phyloP scores from a whole-genome alignment of 83 land plant genomes.

The Isoetes engelmannii region DNA sequence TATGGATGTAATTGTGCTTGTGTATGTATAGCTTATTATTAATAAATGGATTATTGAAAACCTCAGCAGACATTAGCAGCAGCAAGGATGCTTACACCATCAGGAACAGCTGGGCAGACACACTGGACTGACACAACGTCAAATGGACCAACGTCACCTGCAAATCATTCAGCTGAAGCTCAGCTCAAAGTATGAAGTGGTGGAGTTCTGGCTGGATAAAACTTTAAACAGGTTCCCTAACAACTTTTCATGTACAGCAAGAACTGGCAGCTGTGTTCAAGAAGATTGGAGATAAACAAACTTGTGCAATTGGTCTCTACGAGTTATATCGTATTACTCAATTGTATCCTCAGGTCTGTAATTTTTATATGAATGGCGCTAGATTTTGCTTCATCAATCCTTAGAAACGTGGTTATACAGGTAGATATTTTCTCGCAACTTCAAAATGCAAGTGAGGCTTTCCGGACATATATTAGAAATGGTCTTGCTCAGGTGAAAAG shows the following conservation, averaged over 20 bases:
- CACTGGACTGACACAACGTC: slow-evolving; percentile 83
- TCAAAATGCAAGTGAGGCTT: slow-evolving; percentile 99
- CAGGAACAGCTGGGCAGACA: slow-evolving; percentile 69
- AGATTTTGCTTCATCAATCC: not conserved
- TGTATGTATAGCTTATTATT: not conserved
- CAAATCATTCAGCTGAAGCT: slow-evolving; percentile 78
- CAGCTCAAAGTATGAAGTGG: slow-evolving; percentile 71
- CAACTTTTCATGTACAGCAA: slow-evolving; percentile 45
- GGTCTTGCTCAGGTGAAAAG: slow-evolving; percentile 83
- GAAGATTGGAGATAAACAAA: slow-evolving; percentile 99
- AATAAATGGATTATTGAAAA: too few species aligned
- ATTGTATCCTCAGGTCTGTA: slow-evolving; percentile 80
- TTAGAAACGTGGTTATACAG: slow-evolving; percentile 29
- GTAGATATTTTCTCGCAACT: slow-evolving; percentile 97
- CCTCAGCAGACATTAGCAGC: slow-evolving; percentile 75
- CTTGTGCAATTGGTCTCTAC: slow-evolving; percentile 90
- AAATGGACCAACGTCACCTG: slow-evolving; percentile 52
- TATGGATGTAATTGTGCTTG: not conserved
- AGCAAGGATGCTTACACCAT: slow-evolving; percentile 82
- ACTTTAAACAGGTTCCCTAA: not conserved
- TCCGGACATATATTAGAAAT: slow-evolving; percentile 89
- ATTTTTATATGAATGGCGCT: not conserved
- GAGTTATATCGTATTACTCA: slow-evolving; percentile 96
- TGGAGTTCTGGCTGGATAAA: not conserved
- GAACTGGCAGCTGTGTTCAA: slow-evolving; percentile 97